Evolutionary conservation across 2,329 filamentous ascomycete genomes (phyloP), one percentile per base, ranked within the genome.

Genomic region (Fusarium xyrophilum): DNA sequence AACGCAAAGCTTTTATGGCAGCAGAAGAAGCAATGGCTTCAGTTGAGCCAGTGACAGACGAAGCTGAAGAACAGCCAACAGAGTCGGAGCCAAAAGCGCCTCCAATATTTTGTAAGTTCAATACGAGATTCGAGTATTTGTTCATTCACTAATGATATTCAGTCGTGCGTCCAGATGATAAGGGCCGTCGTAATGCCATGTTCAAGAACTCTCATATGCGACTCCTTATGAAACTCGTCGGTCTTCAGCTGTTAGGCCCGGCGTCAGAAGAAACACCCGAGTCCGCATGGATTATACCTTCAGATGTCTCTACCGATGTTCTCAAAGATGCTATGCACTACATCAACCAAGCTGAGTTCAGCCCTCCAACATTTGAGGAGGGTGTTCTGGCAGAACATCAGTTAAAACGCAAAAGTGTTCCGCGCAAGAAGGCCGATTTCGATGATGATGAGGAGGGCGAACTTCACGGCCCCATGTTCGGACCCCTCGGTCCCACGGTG

Each of bases 161-260:
- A 90, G 87, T 80, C 58, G 80, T 93, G 55, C 85, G 84, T 52
- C 84, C 91, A 0, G 88, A 91, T 60, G 88, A 86, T 42, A 87
- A 91, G 46, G 84, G 86, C 50, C 88, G 89, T 40, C 88, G 89
- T 52, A 85, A 85, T 25, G 91, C 93, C 28, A 89, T 97, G 79
- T 96, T 96, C 82, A 96, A 93, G 76, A 96, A 98, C 78, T 89
- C 92, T 13, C 90, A 95, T 73, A 85, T 98, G 4, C 91, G 94
- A 35, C 88, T 98, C 3, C 85, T 99, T 6, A 91, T 98, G 86
- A 90, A 84, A 3, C 84, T 96, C 0, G 83, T 91, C 21, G 92
- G 91, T 1, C 87, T 96, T 65, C 84, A 91, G 73, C 85, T 89
- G 7, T 78, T 85, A 12, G 78, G 80, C 1, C 81, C 83, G 1